Percentiles rank a stretch among this genome's conserved stretches.
phyloP scores from a whole-genome alignment of 192 early-diverging fungal genomes.

The Chytriomyces hyalinus region DNA sequence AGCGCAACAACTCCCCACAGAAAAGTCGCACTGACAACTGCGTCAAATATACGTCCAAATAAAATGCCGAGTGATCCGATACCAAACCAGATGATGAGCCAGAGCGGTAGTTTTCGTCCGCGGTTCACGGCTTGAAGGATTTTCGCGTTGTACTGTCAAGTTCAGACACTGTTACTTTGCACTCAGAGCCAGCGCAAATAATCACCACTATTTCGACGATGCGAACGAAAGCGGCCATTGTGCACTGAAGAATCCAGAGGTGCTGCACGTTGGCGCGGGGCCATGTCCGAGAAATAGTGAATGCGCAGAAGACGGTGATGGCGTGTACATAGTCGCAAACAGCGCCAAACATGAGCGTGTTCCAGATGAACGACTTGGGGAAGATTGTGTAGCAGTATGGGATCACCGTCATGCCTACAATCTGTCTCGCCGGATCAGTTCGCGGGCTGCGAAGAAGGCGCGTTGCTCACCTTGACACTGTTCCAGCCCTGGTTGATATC shows the following conservation, averaged over 20 bases:
- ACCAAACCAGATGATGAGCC: slow-evolving; percentile 5
- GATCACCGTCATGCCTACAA: slow-evolving; percentile 15
- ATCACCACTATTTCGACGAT: slow-evolving; percentile 28
- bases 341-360: slow-evolving; percentile 18
- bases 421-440: neutral
- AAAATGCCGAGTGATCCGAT: neutral
- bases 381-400: slow-evolving; percentile 29
- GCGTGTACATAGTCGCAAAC: slow-evolving; percentile 17
- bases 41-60: slow-evolving; percentile 21
- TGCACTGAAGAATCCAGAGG: slow-evolving; percentile 12
- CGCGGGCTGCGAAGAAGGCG: neutral
- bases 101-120: neutral
- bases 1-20: neutral
- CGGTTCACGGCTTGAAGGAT: slow-evolving; percentile 5
- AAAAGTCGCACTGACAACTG: neutral
- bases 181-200: neutral
- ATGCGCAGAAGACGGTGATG: neutral
- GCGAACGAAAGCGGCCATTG: slow-evolving; percentile 15
- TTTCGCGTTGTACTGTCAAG: slow-evolving; percentile 15
- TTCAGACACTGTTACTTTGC: neutral
- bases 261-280: neutral
- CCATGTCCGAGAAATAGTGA: neutral
- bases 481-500: neutral
- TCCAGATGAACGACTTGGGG: slow-evolving; percentile 11
- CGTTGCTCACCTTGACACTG: neutral